Conservation (phyloP, 2,329 filamentous ascomycete genomes). For the Pseudogymnoascus sp. region DNA sequence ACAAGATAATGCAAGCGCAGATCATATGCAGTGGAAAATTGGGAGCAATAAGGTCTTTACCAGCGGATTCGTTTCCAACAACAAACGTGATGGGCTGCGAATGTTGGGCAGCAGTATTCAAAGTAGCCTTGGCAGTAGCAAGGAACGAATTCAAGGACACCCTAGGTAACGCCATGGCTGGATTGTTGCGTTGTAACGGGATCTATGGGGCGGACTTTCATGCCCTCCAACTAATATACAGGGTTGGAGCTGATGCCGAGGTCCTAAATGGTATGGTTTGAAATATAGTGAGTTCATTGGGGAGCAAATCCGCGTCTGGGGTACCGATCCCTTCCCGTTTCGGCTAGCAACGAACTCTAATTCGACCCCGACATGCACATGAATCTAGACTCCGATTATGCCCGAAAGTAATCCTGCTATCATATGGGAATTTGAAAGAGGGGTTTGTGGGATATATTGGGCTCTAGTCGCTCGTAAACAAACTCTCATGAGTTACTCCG, state of each 20-base stretch:
- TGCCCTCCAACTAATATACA: constrained; percentile 3
- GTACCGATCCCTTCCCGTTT: constrained; percentile 4
- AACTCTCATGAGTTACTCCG: neutral
- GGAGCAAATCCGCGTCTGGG: constrained; percentile 4
- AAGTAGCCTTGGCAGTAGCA: constrained; percentile 40
- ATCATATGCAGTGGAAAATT: neutral
- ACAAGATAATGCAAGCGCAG: neutral
- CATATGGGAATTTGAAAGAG: constrained; percentile 7
- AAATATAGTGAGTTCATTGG: constrained; percentile 9
- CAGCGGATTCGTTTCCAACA: constrained; percentile 62
- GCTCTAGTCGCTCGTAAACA: neutral
- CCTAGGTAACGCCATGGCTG: constrained; percentile 25
- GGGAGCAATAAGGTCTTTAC: constrained; percentile 32
- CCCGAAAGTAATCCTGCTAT: neutral
- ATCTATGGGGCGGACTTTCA: constrained; percentile 4
- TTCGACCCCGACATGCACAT: constrained; percentile 2
- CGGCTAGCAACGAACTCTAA: constrained; percentile 5
- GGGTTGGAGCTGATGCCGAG: neutral
- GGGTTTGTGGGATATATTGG: constrained; percentile 8
- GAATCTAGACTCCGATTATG: constrained; percentile 9
- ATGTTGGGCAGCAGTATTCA: constrained; percentile 39
- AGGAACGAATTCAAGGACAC: constrained; percentile 46
- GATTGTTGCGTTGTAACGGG: neutral
- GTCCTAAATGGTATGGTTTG: constrained; percentile 9
- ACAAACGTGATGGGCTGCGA: constrained; percentile 51